phyloP scores from a whole-genome alignment of 106 monocot species.

The Hemerocallis citrina region DNA sequence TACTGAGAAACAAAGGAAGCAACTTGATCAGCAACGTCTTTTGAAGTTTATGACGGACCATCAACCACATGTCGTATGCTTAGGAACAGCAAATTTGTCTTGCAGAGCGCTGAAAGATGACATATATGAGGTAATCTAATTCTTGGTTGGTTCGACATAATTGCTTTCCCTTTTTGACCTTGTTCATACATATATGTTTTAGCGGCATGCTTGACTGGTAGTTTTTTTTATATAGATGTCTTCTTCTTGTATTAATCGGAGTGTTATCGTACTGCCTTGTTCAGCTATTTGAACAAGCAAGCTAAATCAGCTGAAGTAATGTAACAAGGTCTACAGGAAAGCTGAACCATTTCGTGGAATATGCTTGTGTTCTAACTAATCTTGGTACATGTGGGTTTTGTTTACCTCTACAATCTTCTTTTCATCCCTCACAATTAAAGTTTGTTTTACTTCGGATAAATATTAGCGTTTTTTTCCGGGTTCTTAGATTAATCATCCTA shows the following conservation, averaged over 20 bases:
- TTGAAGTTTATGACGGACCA: slow-evolving; percentile 87
- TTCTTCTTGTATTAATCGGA: no score
- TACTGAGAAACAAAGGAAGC: slow-evolving; percentile 80
- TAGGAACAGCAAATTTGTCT: slow-evolving; percentile 73
- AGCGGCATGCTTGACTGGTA: background rate
- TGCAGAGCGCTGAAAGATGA: slow-evolving; percentile 88
- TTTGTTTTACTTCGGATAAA: no score
- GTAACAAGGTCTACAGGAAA: no score
- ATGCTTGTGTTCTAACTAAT: background rate
- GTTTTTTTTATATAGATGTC: background rate
- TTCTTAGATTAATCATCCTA: no score
- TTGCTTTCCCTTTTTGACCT: no score
- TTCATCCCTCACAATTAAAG: background rate
- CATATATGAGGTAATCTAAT: slow-evolving; percentile 72
- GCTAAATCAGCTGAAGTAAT: no score
- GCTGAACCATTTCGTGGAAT: no score
- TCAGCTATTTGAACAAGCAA: no score
- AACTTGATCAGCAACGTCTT: slow-evolving; percentile 74
- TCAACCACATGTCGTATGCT: slow-evolving; percentile 76
- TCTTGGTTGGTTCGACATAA: background rate
- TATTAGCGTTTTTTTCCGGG: no score
- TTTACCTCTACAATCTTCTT: background rate
- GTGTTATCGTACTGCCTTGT: no score
- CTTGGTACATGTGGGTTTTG: background rate
- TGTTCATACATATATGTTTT: background rate